Base-by-base conservation (phyloP, 2,329 filamentous ascomycete genomes). In the Fusarium compactum region DNA sequence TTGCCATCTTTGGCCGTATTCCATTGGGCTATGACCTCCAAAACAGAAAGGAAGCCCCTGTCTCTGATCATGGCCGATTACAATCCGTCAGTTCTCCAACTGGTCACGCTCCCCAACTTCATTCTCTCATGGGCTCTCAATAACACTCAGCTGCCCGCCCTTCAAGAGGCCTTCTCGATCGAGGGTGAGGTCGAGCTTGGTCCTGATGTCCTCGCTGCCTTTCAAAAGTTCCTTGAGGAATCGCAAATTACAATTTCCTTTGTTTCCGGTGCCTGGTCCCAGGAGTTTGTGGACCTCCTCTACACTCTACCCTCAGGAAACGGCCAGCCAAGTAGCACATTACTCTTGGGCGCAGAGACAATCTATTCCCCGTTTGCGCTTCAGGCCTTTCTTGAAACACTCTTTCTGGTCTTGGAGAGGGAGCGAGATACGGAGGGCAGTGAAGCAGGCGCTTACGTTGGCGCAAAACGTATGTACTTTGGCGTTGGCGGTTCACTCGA, bases 401-500 rank as follows among this genome's bases (percentile, higher is more conserved):
- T 94, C 15, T 84, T 91, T 44, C 81, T 81, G 6, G 81, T 93
- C 18, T 80, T 94, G 46, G 76, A 83, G 22, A 80, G 80, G 52
- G 84, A 89, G 52, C 59, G 65, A 34, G 34, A 51, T 6, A 58
- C 61, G 3, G 71, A 76, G 4, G 76, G 76, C 6, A 82, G 84
- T 53, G 81, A 82, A 54, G 87, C 89, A 0, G 86, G 86, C 51
- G 89, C 91, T 2, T 82, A 94, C 22, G 86, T 95, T 8, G 92
- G 87, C 5, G 93, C 93, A 2, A 96, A 96, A 82, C 87, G 89
- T 70, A 85, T 95, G 14, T 96, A 96, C 79, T 96, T 96, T 80
- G 93, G 93, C 5, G 93, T 96, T 8, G 93, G 93, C 0, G 93
- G 93, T 0, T 94, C 92, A 22, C 85, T 96, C 24, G 91, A 94